Base-by-base conservation (phyloP, 345 rosid species). In the Abelmoschus esculentus region DNA sequence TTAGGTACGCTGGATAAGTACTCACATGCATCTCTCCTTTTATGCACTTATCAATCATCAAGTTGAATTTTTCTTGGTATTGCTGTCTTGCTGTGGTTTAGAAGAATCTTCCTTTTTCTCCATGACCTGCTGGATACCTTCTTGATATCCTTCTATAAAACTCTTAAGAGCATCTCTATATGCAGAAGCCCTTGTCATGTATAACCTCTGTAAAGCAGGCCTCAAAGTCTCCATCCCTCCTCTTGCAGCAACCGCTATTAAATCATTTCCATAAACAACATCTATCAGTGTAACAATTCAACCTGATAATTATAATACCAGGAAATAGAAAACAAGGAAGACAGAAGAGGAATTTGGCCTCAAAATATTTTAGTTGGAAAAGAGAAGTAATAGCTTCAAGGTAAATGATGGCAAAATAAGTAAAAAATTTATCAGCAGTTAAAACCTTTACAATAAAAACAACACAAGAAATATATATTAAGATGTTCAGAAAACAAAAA, bases 221-320 rank as follows among this genome's bases (percentile, higher is more conserved):
- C 87, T 81, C 68, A 92, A 70, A 22, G 97, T 89, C 86, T 89
- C 96, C 90, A 89, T 87, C 29, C 97, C 98, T 69, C 99, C 97
- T 79, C 85, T 86, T 40, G 96, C 96, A 80, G 97, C 98, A 70
- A 92, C 87, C 67, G 87, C 98, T 92, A 75, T 74, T 36, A 78
- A 64, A 61, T 60, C 72, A 59, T 50, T 70, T 59, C 22, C 55
- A 6, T 11, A 59, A 14, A 70, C 54, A 46, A 29, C 58, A 59
- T 46, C 56, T 44, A 46, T 17, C 66, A 70, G 15, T 46, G 58
- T 42, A 59, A 57, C 15, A 59, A 6, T 57, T 59, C 36, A 58
- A 59, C 56, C 15, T 12, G 54, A n/a, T 12, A 28, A 65, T 54
- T 36, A 31, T 11, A 67, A 60, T 34, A 34, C 46, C 31, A 17